A percentile compares a stretch with the other conserved stretches of the same genome.
phyloP scores from a whole-genome alignment of 768 basidiomycete species.

The Mycena amicta region DNA sequence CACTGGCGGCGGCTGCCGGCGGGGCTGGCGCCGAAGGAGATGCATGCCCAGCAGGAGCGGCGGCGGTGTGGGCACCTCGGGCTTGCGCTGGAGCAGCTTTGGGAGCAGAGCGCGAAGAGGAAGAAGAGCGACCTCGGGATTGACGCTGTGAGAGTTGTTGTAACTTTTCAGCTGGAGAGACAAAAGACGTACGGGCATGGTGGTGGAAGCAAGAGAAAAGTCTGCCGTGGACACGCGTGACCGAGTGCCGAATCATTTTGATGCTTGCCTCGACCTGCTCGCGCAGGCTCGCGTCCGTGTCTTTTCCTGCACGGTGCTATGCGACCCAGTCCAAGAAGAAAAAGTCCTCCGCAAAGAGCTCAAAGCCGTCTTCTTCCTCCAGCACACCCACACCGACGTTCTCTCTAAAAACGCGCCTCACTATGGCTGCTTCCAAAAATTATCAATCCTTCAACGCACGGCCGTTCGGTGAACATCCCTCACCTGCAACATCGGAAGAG shows the following conservation, averaged over 20 bases:
- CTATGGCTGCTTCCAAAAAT: background rate
- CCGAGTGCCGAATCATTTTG: background rate
- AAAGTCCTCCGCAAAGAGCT: background rate
- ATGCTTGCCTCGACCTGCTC: background rate
- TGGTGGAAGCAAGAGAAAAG: conserved; percentile 7
- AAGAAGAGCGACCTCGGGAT: conserved; percentile 74
- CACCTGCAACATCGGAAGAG: background rate
- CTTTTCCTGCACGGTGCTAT: background rate
- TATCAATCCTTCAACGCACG: background rate
- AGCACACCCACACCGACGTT: background rate
- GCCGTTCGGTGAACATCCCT: background rate
- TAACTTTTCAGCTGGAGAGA: conserved; percentile 1
- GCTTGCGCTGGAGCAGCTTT: conserved; percentile 50
- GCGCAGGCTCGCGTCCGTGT: background rate
- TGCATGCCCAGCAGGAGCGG: conserved; percentile 47
- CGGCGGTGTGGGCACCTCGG: conserved; percentile 19
- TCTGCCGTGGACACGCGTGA: background rate
- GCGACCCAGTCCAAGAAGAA: background rate
- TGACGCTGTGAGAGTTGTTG: conserved; percentile 53
- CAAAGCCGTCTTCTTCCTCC: background rate
- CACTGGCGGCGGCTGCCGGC: conserved; percentile 43
- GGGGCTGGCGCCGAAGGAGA: conserved; percentile 45
- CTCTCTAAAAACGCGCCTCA: background rate
- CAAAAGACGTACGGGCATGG: conserved; percentile 51
- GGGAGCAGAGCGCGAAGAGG: conserved; percentile 34